Base-by-base conservation (phyloP, 306 rosid species). In the Medicago lupulina region DNA sequence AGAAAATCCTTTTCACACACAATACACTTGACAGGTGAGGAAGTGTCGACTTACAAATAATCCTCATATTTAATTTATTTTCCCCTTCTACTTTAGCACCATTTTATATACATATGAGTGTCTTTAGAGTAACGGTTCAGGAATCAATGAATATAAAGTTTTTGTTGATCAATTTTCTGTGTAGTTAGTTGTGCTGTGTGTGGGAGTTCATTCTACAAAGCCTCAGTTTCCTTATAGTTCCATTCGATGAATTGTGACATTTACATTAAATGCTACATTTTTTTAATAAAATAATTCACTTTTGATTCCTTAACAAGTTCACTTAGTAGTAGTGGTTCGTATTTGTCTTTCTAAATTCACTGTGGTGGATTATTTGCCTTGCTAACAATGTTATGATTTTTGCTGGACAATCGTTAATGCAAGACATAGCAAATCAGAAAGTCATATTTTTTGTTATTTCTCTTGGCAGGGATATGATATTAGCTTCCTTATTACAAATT, bases 401-500 rank as follows among this genome's bases (percentile, higher is more conserved):
- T 57, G 31, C 51, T 36, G 68, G 59, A 46, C 39, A 50, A 19
- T 21, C 64, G 36, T 58, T 50, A 31, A 43, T 73, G 18, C 63
- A 7, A 72, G 67, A 72, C 36, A 54, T 19, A 34, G 38, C 70
- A 64, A 51, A 36, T 57, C 43, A 46, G 47, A 68, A 41, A 54
- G 21, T 60, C 63, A 59, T 74, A 21, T 44, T 77, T 49, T 68
- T 71, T 59, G 16, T 70, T 80, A 80, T 62, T 80, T 72, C 64
- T 49, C 55, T 51, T 76, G 84, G 58, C 97, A 92, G 99, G 99
- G 99, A 78, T 95, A 95, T 82, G 97, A 95, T 74, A 90, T 90
- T 79, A 95, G 99, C 87, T 95, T 95, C 88, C 99, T 95, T 36
- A 85, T 95, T 79, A 95, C 97, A 79, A 95, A 92, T 82, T 89